Conservation (phyloP, 495 filamentous ascomycete species). For the Corynascus novoguineensis region DNA sequence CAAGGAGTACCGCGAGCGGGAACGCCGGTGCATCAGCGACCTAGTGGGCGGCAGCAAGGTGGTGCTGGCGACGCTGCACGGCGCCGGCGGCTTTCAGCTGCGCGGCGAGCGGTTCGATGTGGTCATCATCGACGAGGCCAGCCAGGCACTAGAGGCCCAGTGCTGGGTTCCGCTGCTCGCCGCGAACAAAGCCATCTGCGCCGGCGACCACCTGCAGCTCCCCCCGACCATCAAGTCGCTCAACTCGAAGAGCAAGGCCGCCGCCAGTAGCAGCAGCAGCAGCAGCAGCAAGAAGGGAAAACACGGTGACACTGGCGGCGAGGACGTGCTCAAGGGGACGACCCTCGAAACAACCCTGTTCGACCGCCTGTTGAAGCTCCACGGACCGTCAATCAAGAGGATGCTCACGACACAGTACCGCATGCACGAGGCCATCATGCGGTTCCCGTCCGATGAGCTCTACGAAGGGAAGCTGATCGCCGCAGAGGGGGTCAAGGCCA, state of each 20-base stretch:
- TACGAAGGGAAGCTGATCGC: conserved; percentile 79
- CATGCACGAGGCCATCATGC: conserved; percentile 95
- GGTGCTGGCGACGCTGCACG: conserved; percentile 87
- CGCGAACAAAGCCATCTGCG: conserved; percentile 80
- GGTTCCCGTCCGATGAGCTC: conserved; percentile 81
- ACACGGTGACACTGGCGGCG: conserved; percentile 16
- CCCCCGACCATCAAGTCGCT: conserved; percentile 89
- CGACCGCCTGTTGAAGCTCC: conserved; percentile 74
- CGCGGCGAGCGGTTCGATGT: conserved; percentile 81
- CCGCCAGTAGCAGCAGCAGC: too few species aligned
- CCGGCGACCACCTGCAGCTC: conserved; percentile 90
- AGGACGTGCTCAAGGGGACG: conserved; percentile 36
- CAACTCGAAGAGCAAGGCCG: conserved; percentile 48
- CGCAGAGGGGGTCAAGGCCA: conserved; percentile 64
- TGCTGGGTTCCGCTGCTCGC: conserved; percentile 90
- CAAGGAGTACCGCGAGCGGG: conserved; percentile 82
- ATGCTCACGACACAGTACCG: conserved; percentile 98
- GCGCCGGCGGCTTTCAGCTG: conserved; percentile 81
- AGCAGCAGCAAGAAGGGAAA: conserved; percentile 23
- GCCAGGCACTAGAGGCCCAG: conserved; percentile 92
- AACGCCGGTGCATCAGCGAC: conserved; percentile 70
- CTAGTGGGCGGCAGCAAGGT: conserved; percentile 75
- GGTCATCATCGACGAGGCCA: conserved; percentile 91
- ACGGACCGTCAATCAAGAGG: conserved; percentile 78
- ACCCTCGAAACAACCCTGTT: conserved; percentile 86